These are phyloP conservation scores for Diplodia mutila DNA, from an alignment of 2,329 filamentous ascomycete genomes.

Conservation along the genomic window DNA sequence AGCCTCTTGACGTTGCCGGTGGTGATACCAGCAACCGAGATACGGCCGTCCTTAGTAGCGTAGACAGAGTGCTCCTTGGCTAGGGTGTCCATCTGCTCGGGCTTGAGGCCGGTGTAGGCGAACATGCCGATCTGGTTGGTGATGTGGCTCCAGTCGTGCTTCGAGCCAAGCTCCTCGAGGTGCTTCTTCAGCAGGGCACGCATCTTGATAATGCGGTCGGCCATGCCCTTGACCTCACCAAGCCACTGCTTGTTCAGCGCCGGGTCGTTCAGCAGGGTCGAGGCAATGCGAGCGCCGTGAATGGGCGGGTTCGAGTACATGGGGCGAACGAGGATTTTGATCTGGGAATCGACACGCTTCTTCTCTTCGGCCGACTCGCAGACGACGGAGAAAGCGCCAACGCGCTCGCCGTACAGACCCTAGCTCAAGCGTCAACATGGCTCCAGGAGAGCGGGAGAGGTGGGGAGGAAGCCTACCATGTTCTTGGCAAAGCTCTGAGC, in stretches of 20 bases:
- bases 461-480: constrained; percentile 66
- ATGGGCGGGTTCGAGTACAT: constrained; percentile 98
- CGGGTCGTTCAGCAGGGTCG: constrained; percentile 85
- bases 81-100: constrained; percentile 88
- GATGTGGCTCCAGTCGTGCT: constrained; percentile 99
- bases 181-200: constrained; percentile 91
- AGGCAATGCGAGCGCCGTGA: constrained; percentile 92
- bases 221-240: constrained; percentile 96
- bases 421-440: constrained; percentile 40
- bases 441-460: neutral
- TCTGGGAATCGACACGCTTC: constrained; percentile 92
- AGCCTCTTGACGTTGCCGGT: constrained; percentile 77
- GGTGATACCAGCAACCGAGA: constrained; percentile 84
- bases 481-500: constrained; percentile 99
- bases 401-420: constrained; percentile 98
- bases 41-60: constrained; percentile 89
- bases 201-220: constrained; percentile 99
- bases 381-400: constrained; percentile 93
- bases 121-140: constrained; percentile 98
- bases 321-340: constrained; percentile 97
- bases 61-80: constrained; percentile 98
- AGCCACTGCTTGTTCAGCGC: constrained; percentile 92
- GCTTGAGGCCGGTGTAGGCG: constrained; percentile 90
- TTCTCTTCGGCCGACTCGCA: constrained; percentile 85
- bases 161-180: constrained; percentile 90